A percentile compares a stretch with the other conserved stretches of the same genome.
Conservation (phyloP, 495 filamentous ascomycete genomes). For the Aspergillus heteromorphus region DNA sequence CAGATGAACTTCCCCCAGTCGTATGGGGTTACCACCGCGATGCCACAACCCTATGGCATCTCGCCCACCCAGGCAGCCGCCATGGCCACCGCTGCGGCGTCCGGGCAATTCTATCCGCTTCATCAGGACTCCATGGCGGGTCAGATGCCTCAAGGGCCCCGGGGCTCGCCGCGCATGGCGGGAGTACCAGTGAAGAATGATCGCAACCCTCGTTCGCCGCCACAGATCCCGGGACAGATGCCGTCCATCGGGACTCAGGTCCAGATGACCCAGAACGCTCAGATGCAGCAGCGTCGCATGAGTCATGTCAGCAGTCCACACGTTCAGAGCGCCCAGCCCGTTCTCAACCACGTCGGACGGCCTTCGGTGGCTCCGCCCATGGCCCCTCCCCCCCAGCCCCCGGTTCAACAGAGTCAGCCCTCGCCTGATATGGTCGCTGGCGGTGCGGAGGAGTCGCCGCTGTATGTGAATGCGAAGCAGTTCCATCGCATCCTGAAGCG, state of each 20-base stretch:
- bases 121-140: slow-evolving; percentile 46
- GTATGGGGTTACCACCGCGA: slow-evolving; percentile 43
- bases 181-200: slow-evolving; percentile 47
- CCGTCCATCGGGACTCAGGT: slow-evolving; percentile 47
- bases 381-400: slow-evolving; percentile 45
- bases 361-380: slow-evolving; percentile 43
- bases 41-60: slow-evolving; percentile 47
- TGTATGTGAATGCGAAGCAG: slow-evolving; percentile 98
- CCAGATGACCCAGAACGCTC: slow-evolving; percentile 38
- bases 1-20: slow-evolving; percentile 50
- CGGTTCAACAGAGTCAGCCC: slow-evolving; percentile 61
- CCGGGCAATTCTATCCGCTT: slow-evolving; percentile 46
- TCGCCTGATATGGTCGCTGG: slow-evolving; percentile 78
- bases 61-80: slow-evolving; percentile 50
- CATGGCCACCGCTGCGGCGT: slow-evolving; percentile 53
- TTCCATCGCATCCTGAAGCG: slow-evolving; percentile 96
- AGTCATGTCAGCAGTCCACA: slow-evolving; percentile 49
- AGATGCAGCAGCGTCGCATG: slow-evolving; percentile 45
- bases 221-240: slow-evolving; percentile 46
- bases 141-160: slow-evolving; percentile 40
- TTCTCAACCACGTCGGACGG: slow-evolving; percentile 45
- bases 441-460: slow-evolving; percentile 80
- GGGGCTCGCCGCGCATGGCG: slow-evolving; percentile 49
- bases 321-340: slow-evolving; percentile 39
- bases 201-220: slow-evolving; percentile 47